Conservation (phyloP, 192 early-diverging fungal species). For the Entophlyctis luteolus region DNA sequence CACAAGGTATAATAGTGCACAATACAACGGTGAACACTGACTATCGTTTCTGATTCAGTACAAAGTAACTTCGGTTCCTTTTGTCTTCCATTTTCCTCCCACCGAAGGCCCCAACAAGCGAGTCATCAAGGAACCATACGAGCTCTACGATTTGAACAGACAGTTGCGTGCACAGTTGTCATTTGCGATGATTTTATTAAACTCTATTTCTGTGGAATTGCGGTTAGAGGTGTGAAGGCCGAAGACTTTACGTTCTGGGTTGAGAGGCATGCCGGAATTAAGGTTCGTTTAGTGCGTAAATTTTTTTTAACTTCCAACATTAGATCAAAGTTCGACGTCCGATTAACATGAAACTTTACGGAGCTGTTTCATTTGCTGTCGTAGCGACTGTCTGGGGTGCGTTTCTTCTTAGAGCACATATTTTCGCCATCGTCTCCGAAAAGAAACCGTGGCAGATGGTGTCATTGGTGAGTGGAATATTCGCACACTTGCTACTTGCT, state of each 20-base stretch:
- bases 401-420: constrained; percentile 39
- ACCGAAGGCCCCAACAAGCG: constrained; percentile 52
- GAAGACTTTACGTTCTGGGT: constrained; percentile 64
- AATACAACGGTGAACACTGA: neutral
- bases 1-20: constrained; percentile 46
- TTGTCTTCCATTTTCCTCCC: constrained; percentile 63
- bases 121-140: constrained; percentile 35
- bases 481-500: neutral
- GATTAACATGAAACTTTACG: constrained; percentile 50
- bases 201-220: neutral
- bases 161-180: constrained; percentile 31
- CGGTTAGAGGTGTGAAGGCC: constrained; percentile 55
- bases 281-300: constrained; percentile 27
- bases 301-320: too few species aligned
- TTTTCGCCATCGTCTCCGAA: constrained; percentile 45
- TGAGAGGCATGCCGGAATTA: constrained; percentile 33
- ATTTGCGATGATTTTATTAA: neutral
- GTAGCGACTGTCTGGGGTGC: constrained; percentile 31
- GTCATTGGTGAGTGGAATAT: constrained; percentile 42
- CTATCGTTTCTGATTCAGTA: constrained; percentile 36
- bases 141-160: constrained; percentile 59
- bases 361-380: constrained; percentile 30
- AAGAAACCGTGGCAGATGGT: constrained; percentile 57
- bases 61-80: constrained; percentile 56
- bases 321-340: constrained; percentile 51